Base-by-base conservation (phyloP, 331 rosid species). In the Arachis monticola region DNA sequence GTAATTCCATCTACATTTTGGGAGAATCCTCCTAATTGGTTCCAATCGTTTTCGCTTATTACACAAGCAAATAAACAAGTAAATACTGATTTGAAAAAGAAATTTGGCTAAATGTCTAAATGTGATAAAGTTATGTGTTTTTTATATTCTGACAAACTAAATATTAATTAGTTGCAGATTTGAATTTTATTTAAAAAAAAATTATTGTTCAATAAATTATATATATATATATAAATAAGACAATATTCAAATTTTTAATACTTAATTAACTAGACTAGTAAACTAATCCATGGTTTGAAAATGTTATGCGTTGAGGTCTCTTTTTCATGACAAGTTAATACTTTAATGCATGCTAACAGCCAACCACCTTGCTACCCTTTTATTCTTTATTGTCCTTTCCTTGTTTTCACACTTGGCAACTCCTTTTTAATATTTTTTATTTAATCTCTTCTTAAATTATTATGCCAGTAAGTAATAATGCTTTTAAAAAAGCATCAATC, bases 401-500 rank as follows among this genome's bases (percentile, higher is more conserved):
- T 30, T n/a, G 5, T 52, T 8, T 52, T 41, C 42, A 27, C 42
- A n/a, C 11, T 64, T 22, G 64, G 14, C 9, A 44, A 44, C 48
- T 6, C 48, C n/a, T 35, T 5, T 35, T 35, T 35, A 35, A 35
- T 35, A 35, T 35, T 35, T 35, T 35, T 35, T 3, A 35, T 35
- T 35, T 22, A 51, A 62, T 70, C 3, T 52, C 45, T 38, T 64
- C 56, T 52, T 50, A 6, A 35, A 35, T 48, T 10, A 8, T 41
- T 1, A 52, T 44, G 61, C 22, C 17, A 48, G 40, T 5, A 35
- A 48, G 40, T 5, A 35, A 35, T 35, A 68, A 60, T 60, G 57
- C 58, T 14, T n/a, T 48, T 77, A 6, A 70, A 42, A 61, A 32
- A 69, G 38, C 8, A 31, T 63, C 22, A 77, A 60, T 77, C 38